Base-by-base conservation (phyloP, 1,284 basidiomycete genomes). In the Flammula alnicola region DNA sequence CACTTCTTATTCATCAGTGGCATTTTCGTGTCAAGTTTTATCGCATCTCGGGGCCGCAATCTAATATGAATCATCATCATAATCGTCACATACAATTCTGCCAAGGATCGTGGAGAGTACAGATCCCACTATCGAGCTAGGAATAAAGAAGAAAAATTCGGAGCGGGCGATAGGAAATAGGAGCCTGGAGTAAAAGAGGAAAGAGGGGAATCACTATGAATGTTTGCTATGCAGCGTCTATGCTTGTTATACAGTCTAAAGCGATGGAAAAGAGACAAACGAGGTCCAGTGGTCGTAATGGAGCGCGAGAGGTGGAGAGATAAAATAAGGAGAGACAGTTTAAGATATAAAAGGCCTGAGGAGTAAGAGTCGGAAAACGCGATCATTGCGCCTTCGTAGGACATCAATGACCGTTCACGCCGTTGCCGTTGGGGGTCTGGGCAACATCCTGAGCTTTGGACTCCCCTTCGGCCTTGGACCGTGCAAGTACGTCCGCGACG, bases 401-500 rank as follows among this genome's bases (percentile, higher is more conserved):
- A 10, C 5, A 16, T 36, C 10, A 16, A 39, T 39, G 37, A 9
- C 37, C 37, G 11, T 26, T 39, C 8, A 25, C 27, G n/a, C 37
- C 37, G 20, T 39, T 39, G 1, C 6, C 20, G 11, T 10, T 26
- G 23, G 9, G 23, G n/a, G 14, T 25, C 9, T 22, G 4, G n/a
- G 5, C 12, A 38, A 3, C 22, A 10, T 5, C 8, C 11, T 2
- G 2, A 9, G 16, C 11, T n/a, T 2, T 36, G 19, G 26, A 26
- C 35, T n/a, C n/a, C n/a, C n/a, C n/a, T n/a, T n/a, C n/a, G n/a
- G 44, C 17, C 29, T 38, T 47, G 19, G 36, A n/a, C 4, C 44
- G 33, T n/a, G 66, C 61, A n/a, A 73, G 52, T 17, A 71, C 57
- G 6, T 72, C 69, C 5, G 67, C 57, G 12, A 71, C 52, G 5